These are phyloP conservation scores for Exophiala calicioides DNA, from an alignment of 2,329 filamentous ascomycete species.

Conservation along the genomic window DNA sequence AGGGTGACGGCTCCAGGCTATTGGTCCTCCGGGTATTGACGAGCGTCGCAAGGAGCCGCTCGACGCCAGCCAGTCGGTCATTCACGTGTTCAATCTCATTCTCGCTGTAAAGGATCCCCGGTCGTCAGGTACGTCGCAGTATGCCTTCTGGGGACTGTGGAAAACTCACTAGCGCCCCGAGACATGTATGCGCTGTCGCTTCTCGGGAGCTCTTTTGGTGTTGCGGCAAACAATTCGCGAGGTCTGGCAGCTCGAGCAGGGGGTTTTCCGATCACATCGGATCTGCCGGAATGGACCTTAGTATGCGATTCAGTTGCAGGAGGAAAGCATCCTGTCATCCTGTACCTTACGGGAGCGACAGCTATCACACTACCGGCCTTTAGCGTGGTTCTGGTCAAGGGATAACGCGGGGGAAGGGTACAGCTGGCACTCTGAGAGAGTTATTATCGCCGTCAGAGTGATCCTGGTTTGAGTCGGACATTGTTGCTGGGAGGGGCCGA, in stretches of 20 bases:
- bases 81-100: slow-evolving; percentile 57
- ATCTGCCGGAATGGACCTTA: slow-evolving; percentile 35
- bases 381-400: too few species aligned
- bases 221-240: slow-evolving; percentile 41
- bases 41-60: slow-evolving; percentile 43
- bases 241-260: slow-evolving; percentile 45
- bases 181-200: slow-evolving; percentile 43
- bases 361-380: slow-evolving; percentile 27
- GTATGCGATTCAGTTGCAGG: too few species aligned
- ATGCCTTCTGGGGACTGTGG: slow-evolving; percentile 34
- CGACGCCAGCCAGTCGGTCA: slow-evolving; percentile 52
- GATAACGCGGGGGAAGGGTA: slow-evolving; percentile 2
- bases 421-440: slow-evolving; percentile 5
- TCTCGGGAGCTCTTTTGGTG: slow-evolving; percentile 40
- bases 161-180: slow-evolving; percentile 44
- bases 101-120: slow-evolving; percentile 40
- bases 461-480: slow-evolving; percentile 8
- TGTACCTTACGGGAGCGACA: slow-evolving; percentile 26
- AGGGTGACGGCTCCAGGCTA: slow-evolving; percentile 10
- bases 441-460: slow-evolving; percentile 1
- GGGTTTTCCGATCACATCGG: slow-evolving; percentile 44
- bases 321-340: neutral
- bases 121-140: too few species aligned
- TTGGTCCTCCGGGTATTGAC: slow-evolving; percentile 32
- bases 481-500: too few species aligned